Evolutionary conservation across 805 yeast species (phyloP), one percentile per base, ranked within the genome.

Genomic region (Hanseniaspora taiwanica): DNA sequence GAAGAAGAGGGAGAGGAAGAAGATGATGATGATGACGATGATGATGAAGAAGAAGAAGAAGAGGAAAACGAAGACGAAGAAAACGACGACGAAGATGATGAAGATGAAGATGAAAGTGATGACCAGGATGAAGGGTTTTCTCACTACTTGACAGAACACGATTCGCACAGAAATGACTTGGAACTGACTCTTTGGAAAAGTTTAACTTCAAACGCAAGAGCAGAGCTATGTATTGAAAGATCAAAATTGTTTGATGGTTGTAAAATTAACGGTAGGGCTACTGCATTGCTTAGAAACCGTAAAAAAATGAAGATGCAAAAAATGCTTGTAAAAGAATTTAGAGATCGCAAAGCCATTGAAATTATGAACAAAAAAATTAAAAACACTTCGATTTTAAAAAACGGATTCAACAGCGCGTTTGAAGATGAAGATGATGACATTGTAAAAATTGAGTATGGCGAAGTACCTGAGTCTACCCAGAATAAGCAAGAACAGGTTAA

Each of bases 161-260:
- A 75, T 40, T 79, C 74, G 38, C 82, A 76, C 42, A 62, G 54
- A 34, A 72, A 72, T 42, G 94, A 83, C 52, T 68, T 81, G 27
- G 95, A 86, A 50, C 60, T 77, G 36, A 80, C 80, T 40, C 74
- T 83, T 1, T 87, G 96, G 96, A 79, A 81, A 49, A 72, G 73
- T n/a, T 59, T 78, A 31, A 85, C 91, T 0, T 81, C 94, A 0
- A 79, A 79, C 45, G 71, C 81, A 0, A 64, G 96, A 42, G 84
- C 89, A 13, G 78, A 80, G 39, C 71, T 82, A 45, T 78, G 94
- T 52, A 60, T 74, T 20, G 68, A 71, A 42, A 69, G 97, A 48
- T 68, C 82, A 0, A 72, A 69, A 2, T 59, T 85, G 36, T 86
- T 89, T 53, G 72, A 69, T 17, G 71, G 72, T 14, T 63, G 67